Percentiles rank a stretch among this genome's conserved stretches.
Conservation (phyloP, 495 filamentous ascomycete species). For the Aspergillus avenaceus region DNA sequence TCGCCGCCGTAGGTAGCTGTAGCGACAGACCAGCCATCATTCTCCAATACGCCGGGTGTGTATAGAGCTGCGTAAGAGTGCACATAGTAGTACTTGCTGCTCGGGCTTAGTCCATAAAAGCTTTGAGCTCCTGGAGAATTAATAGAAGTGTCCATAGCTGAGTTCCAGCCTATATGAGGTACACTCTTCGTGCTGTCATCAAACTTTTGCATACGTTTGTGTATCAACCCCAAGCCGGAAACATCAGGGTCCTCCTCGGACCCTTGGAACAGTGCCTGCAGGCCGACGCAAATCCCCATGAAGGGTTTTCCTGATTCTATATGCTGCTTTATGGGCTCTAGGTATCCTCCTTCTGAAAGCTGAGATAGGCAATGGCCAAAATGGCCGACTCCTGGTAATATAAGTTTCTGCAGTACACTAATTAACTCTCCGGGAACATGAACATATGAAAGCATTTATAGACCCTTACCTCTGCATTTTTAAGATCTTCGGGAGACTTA, state of each 20-base stretch:
- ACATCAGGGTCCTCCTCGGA: conserved; percentile 72
- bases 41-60: conserved; percentile 62
- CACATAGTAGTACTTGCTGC: conserved; percentile 97
- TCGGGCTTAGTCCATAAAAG: conserved; percentile 70
- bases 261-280: conserved; percentile 83
- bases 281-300: conserved; percentile 94
- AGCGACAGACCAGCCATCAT: conserved; percentile 82
- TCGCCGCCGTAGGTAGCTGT: conserved; percentile 84
- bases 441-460: not conserved
- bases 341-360: conserved; percentile 71
- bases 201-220: conserved; percentile 69
- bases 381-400: conserved; percentile 93
- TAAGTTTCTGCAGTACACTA: conserved; percentile 59
- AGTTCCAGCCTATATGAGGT: conserved; percentile 98
- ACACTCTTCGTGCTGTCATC: conserved; percentile 76
- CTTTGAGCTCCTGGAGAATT: conserved; percentile 42
- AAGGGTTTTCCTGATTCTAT: conserved; percentile 88
- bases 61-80: conserved; percentile 90
- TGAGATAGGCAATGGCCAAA: conserved; percentile 93
- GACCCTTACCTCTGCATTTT: conserved; percentile 68
- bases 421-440: not conserved
- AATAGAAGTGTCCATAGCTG: conserved; percentile 55
- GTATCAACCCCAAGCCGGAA: conserved; percentile 70
- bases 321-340: conserved; percentile 73
- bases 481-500: conserved; percentile 74